phyloP scores from a whole-genome alignment of 2,329 filamentous ascomycete species.

The Rugonectria rugulosa region DNA sequence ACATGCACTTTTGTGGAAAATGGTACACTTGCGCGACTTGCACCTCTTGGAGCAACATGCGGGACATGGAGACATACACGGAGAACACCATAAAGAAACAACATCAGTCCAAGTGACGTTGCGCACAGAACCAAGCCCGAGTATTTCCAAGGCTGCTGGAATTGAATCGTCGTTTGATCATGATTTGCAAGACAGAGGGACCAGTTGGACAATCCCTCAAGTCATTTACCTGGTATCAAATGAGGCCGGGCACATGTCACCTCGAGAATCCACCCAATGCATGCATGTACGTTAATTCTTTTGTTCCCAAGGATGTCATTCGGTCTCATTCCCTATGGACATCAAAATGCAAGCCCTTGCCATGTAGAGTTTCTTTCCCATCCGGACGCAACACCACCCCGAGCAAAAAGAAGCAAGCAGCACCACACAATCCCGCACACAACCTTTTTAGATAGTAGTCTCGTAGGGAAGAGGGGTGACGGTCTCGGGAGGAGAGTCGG shows the following conservation, averaged over 20 bases:
- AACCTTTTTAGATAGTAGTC: conserved; percentile 85
- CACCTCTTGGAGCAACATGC: too few relatives aligned
- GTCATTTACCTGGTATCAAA: conserved; percentile 9
- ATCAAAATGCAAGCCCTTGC: conserved; percentile 53
- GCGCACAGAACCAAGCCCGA: too few relatives aligned
- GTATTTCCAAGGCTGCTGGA: conserved; percentile 4
- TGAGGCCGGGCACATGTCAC: conserved; percentile 28
- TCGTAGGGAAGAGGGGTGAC: conserved; percentile 94
- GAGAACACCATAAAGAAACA: too few relatives aligned
- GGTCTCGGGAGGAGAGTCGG: conserved; percentile 89
- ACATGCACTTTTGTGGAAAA: too few relatives aligned
- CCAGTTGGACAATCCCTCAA: conserved; percentile 7
- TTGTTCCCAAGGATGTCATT: conserved; percentile 45
- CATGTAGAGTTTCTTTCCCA: conserved; percentile 54
- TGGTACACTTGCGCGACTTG: too few relatives aligned
- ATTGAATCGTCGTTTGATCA: conserved; percentile 13
- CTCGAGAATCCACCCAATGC: conserved; percentile 32
- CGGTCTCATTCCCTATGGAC: conserved; percentile 50
- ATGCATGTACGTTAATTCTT: conserved; percentile 15
- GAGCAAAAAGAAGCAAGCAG: conserved; percentile 52
- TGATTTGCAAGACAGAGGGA: conserved; percentile 5
- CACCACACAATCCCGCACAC: conserved; percentile 38
- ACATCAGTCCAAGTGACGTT: too few relatives aligned
- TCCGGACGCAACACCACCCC: conserved; percentile 53
- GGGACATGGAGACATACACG: too few relatives aligned